Evolutionary conservation across 2,329 filamentous ascomycete species (phyloP), one percentile per base, ranked within the genome.

Genomic region (Calycina herbarum): DNA sequence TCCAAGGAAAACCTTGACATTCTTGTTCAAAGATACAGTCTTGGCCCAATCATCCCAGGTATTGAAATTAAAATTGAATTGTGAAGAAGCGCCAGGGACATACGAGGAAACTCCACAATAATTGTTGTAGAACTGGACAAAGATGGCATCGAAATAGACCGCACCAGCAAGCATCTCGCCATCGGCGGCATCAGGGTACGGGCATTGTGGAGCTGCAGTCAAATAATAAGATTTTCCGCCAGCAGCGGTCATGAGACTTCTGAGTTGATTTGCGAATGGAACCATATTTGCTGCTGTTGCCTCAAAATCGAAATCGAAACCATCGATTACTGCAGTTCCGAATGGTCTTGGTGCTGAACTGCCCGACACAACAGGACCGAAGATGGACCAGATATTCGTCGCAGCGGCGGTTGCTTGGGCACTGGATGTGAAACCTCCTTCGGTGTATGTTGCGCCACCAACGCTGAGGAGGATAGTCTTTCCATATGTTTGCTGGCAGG

Each of bases 291-390:
- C 76, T 15, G 84, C 83, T 2, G 77, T 76, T 4, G 62, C 80
- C 78, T 93, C 90, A 68, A 93, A 88, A 75, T 93, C 90, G 69
- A 93, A 86, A 77, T 93, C 90, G 75, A 93, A 92, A 4, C 91
- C 91, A 75, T 93, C 89, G 54, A 93, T 78, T 3, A 85, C 80
- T 10, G 87, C 85, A 13, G 78, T 77, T 63, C 88, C 88, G 74
- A 93, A 93, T 1, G 90, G 90, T 8, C 91, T 85, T 64, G 85
- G 81, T 7, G 79, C 79, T 1, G 76, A 77, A 51, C 77, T 80
- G 35, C 77, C 79, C 13, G 77, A 71, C 45, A 76, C 73, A 7
- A 77, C 74, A 4, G 89, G 87, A 1, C 90, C 90, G 75, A 92
- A 93, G 68, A 88, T 89, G 61, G 84, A 80, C 90, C 90, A 93